Percentiles rank a stretch among this genome's conserved stretches.
These are phyloP conservation scores for Monilinia polystroma DNA, from an alignment of 2,329 filamentous ascomycete species.

Conservation along the genomic window DNA sequence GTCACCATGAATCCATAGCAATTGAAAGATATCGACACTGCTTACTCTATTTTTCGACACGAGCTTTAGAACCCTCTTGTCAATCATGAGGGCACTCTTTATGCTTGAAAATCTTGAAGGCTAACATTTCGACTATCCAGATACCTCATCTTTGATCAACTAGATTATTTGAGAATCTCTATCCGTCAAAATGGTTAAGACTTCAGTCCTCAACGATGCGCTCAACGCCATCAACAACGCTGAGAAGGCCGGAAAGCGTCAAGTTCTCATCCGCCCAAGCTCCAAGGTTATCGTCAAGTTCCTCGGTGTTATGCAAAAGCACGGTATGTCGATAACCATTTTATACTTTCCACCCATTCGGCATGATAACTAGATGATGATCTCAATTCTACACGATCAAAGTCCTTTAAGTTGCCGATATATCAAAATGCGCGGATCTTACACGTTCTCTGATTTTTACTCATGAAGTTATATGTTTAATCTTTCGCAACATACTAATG, in stretches of 20 bases:
- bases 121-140: slow-evolving; percentile 57
- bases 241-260: slow-evolving; percentile 99
- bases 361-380: slow-evolving; percentile 99
- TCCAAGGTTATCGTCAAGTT: slow-evolving; percentile 99
- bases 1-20: slow-evolving; percentile 25
- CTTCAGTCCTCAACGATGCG: slow-evolving; percentile 98
- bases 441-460: slow-evolving; percentile 81
- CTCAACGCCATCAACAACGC: slow-evolving; percentile 99
- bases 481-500: slow-evolving; percentile 83
- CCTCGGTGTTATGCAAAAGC: slow-evolving; percentile 98
- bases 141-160: slow-evolving; percentile 62
- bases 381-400: slow-evolving; percentile 80
- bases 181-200: slow-evolving; percentile 93
- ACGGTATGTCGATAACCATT: slow-evolving; percentile 69
- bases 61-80: slow-evolving; percentile 68
- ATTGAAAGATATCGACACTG: slow-evolving; percentile 53
- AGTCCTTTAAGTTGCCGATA: slow-evolving; percentile 99
- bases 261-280: slow-evolving; percentile 95
- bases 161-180: slow-evolving; percentile 77
- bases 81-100: slow-evolving; percentile 64
- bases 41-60: slow-evolving; percentile 61
- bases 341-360: slow-evolving; percentile 54
- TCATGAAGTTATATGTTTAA: slow-evolving; percentile 90
- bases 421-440: slow-evolving; percentile 88
- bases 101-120: slow-evolving; percentile 61